These are phyloP conservation scores for Phaeosphaeria sp. DNA, from an alignment of 2,329 filamentous ascomycete species.

Conservation along the genomic window DNA sequence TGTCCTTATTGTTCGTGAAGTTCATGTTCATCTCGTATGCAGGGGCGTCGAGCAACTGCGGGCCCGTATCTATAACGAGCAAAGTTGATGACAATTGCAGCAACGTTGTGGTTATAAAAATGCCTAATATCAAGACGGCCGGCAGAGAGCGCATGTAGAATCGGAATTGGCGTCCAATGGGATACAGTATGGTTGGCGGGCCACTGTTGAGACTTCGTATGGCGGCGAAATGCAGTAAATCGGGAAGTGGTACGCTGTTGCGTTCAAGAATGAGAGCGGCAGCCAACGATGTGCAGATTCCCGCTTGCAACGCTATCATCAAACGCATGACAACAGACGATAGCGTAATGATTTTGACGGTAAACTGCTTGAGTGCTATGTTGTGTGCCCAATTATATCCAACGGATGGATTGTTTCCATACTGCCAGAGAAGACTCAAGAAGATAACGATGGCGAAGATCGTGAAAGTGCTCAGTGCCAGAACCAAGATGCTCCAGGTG, in stretches of 20 bases:
- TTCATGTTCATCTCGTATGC: not conserved
- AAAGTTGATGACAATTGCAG: not conserved
- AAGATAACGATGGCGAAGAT: not conserved
- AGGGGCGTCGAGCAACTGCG: not conserved
- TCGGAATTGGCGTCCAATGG: not conserved
- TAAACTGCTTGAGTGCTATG: not conserved
- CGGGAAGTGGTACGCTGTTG: not conserved
- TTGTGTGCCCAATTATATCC: not conserved
- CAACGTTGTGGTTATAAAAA: not conserved
- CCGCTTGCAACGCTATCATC: not conserved
- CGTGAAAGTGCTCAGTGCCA: not conserved
- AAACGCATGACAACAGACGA: not conserved
- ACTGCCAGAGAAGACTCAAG: not conserved
- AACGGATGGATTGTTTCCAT: not conserved
- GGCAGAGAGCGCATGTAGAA: not conserved
- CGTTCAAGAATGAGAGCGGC: not conserved
- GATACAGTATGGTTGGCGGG: not conserved
- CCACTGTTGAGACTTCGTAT: not conserved
- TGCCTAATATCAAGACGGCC: not conserved
- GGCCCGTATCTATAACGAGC: not conserved
- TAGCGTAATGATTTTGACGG: not conserved
- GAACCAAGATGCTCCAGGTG: not conserved
- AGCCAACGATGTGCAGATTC: not conserved
- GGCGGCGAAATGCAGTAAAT: not conserved
- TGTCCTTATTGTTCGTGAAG: not conserved